Conservation (phyloP, 345 rosid species). For the Pugionium cornutum region DNA sequence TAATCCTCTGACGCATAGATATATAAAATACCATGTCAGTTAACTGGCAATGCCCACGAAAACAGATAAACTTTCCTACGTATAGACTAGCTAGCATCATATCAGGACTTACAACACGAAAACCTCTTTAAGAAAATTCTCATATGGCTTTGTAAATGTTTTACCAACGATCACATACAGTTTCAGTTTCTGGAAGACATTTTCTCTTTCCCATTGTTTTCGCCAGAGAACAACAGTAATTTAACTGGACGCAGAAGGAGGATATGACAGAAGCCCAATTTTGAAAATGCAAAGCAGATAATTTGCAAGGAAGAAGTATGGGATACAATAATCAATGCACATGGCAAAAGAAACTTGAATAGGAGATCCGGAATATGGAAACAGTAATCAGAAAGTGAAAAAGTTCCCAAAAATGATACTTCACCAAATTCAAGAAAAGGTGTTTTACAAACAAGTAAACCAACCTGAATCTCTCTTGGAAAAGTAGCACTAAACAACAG, state of each 20-base stretch:
- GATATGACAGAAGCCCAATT: not conserved
- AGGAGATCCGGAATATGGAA: not conserved
- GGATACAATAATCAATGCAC: constrained; percentile 9
- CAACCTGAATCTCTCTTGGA: constrained; percentile 95
- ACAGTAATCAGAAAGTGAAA: constrained; percentile 8
- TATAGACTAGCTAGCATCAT: not conserved
- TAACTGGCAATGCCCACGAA: not conserved
- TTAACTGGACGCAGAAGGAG: not conserved
- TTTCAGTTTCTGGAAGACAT: not conserved
- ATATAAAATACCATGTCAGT: not conserved
- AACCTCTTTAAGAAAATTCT: not conserved
- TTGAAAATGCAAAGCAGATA: constrained; percentile 9
- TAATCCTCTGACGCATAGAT: constrained; percentile 20
- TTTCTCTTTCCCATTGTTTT: not conserved
- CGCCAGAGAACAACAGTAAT: constrained; percentile 7
- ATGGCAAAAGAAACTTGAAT: not conserved
- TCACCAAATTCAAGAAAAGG: constrained; percentile 15
- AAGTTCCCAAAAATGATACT: not conserved
- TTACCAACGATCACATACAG: not conserved
- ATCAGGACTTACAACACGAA: not conserved
- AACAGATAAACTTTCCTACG: too few species aligned
- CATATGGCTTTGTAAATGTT: not conserved
- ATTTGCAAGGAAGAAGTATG: constrained; percentile 5
- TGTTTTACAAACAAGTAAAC: constrained; percentile 20
- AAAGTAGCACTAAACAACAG: constrained; percentile 97